A percentile compares a stretch with the other conserved stretches of the same genome.
Evolutionary conservation across 768 basidiomycete genomes (phyloP).

Genomic region (Amanita fuliginea): DNA sequence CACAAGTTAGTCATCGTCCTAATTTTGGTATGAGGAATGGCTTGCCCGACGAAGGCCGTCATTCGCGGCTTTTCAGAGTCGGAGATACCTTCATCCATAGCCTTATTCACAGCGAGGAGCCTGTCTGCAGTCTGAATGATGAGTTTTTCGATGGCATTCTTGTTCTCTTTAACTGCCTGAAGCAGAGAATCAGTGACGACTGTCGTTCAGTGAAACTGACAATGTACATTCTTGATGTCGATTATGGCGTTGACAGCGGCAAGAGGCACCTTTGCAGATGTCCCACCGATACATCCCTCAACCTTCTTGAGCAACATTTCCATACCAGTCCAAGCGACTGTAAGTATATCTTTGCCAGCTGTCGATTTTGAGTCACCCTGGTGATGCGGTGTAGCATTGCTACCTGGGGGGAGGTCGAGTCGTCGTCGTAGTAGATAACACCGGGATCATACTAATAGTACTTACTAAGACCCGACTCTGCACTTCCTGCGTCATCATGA

Average conservation of each 20-base stretch:
- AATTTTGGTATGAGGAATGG: neutral
- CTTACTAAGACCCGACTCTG: neutral
- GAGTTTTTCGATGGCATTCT: neutral
- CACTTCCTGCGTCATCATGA: neutral
- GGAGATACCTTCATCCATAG: neutral
- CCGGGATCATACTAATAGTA: neutral
- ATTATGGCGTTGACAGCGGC: constrained; percentile 8
- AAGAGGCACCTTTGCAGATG: constrained; percentile 7
- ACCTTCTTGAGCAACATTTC: constrained; percentile 7
- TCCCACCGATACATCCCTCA: constrained; percentile 7
- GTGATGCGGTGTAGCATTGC: neutral
- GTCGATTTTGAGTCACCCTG: neutral
- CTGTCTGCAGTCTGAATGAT: neutral
- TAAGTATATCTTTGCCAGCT: neutral
- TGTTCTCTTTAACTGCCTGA: neutral
- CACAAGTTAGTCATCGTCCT: neutral
- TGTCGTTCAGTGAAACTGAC: neutral
- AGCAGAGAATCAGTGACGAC: neutral
- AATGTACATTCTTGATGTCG: constrained; percentile 8
- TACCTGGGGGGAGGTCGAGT: neutral
- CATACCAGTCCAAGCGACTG: neutral
- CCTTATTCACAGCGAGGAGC: neutral
- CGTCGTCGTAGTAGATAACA: neutral
- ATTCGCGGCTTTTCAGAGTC: neutral
- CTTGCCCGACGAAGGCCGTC: neutral